phyloP scores from a whole-genome alignment of 345 rosid genomes.

The Murraya koenigii region DNA sequence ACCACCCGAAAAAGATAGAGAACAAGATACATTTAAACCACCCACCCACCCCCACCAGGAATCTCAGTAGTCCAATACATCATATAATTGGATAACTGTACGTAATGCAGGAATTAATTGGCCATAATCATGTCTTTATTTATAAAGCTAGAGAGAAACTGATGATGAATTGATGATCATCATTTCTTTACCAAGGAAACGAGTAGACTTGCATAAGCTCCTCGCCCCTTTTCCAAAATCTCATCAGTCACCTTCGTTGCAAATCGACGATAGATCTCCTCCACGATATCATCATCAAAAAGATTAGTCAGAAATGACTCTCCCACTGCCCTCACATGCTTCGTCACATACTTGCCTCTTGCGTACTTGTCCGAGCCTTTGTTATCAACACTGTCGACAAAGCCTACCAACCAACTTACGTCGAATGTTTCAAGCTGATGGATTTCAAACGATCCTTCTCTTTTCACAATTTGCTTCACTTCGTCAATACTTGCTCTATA shows the following conservation, averaged over 20 bases:
- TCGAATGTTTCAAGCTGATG: neutral
- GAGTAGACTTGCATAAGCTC: neutral
- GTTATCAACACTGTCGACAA: neutral
- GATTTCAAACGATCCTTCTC: conserved; percentile 9
- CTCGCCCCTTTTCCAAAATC: neutral
- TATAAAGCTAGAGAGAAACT: neutral
- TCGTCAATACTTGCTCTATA: conserved; percentile 10
- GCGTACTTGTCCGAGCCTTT: neutral
- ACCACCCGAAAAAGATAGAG: no score
- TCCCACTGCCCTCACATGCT: neutral
- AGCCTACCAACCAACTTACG: conserved; percentile 13
- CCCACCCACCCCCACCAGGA: no score
- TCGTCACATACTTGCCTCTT: conserved; percentile 1
- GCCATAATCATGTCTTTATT: neutral
- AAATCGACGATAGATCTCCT: conserved; percentile 6
- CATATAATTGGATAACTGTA: no score
- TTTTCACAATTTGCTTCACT: conserved; percentile 4
- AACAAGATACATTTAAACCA: no score
- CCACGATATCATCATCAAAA: neutral
- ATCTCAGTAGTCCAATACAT: no score
- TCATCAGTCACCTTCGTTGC: neutral
- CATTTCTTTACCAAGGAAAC: conserved; percentile 5
- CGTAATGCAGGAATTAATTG: no score
- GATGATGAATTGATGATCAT: no score
- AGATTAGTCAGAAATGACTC: conserved; percentile 1